Evolutionary conservation across 2,329 filamentous ascomycete species (phyloP), one percentile per base, ranked within the genome.

Genomic region (Pseudocercospora macadamiae): DNA sequence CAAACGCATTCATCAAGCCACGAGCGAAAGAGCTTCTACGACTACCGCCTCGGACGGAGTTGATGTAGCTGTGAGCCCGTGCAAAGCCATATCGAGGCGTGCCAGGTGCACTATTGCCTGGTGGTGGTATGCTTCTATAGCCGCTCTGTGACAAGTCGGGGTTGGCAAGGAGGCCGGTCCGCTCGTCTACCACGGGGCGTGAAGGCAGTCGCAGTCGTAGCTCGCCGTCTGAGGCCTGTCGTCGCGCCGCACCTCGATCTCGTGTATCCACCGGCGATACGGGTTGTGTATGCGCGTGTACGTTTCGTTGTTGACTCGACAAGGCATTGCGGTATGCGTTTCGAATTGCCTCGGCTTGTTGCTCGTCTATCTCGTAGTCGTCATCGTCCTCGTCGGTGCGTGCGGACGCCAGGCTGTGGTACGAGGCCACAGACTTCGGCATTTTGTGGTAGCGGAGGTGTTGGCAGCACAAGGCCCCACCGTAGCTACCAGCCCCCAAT

Each of bases 21-120:
- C 60, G 51, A 16, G 72, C 74, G 57, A 79, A 77, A 0, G 82
- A 84, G 57, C 77, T 78, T 5, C 76, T 72, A 39, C 82, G 77
- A 62, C 80, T 83, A 59, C 55, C 54, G 9, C 58, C 51, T 21
- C 65, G 64, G 18, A 54, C 63, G 36, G 67, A 69, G 55, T 66
- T 61, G 44, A 66, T 55, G 37, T 68, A 64, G 58, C 68, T 71
- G 54, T 75, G 73, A 61, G 76, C 72, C 42, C 77, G 59, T 39
- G 59, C 65, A 14, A 71, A 60, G 62, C 63, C 68, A 54, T 63
- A 62, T 7, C 69, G 57, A 14, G 67, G 69, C 14, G 68, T 70
- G n/a, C 61, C 64, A 4, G 69, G 68, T 8, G 63, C 58, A 47
- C 64, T 68, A 10, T 61, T 30, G 6, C 66, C 45, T 7, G 39